Evolutionary conservation across 148 eudicot genomes (phyloP), one percentile per base, ranked within the genome.

Genomic region (Camellia lanceoleosa): DNA sequence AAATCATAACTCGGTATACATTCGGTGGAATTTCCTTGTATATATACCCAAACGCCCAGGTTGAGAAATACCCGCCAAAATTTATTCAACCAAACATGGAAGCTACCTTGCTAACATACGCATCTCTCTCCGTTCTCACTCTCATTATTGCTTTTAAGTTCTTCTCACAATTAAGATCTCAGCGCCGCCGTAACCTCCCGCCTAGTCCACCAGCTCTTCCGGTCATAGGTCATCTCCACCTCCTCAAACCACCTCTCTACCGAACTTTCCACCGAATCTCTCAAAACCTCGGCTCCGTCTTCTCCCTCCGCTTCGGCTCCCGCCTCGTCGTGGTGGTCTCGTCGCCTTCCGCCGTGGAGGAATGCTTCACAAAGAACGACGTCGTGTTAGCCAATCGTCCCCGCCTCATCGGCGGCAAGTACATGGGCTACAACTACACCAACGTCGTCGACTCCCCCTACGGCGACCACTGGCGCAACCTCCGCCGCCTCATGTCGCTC

Each of bases 291-390:
- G 62, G 49, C 14, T 80, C 87, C 13, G 68, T 84, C 30, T 16
- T 78, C 1, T 62, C 64, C 19, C 84, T 84, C 23, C 43, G 49
- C 38, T 30, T 30, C 38, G 38, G 38, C 38, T 30, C 38, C 1
- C 38, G 38, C 38, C 38, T 30, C 38, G 62, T 81, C 79, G 56
- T 84, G 8, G 41, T 81, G 13, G 73, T 84, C 19, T 81, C 82
- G 7, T 81, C 84, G 11, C 56, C 80, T 3, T 56, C 79, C 2
- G 77, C 81, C 5, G 87, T 30, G 38, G 38, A 30, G 38, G 38
- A 30, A 30, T 30, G 38, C 1, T 30, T 30, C 38, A 30, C 38
- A 38, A 0, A 87, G 87, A 13, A 13, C 13, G 16, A 59, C 62
- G 13, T 59, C 3, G 62, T 13, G 16, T 15, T 59, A 15, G 62